Base-by-base conservation (phyloP, 495 filamentous ascomycete genomes). In the Aspergillus egyptiacus region DNA sequence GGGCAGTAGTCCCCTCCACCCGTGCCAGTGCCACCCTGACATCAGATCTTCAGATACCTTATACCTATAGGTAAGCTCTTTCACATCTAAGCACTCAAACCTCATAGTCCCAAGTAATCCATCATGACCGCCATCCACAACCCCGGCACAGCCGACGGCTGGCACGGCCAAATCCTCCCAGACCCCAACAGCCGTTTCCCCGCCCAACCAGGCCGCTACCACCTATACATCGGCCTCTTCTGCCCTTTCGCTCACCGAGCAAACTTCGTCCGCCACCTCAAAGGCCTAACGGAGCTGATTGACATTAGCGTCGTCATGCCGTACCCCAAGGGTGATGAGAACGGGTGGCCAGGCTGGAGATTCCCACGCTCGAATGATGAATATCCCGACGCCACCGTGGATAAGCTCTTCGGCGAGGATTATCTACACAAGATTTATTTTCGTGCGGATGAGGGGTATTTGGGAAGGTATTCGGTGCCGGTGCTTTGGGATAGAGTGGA, bases 241-340 rank as follows among this genome's bases (percentile, higher is more conserved):
- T 80, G 77, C 50, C 78, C 76, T 20, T 81, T 77, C 41, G 87
- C 89, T 1, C 86, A 84, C 46, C 81, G 76, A n/a, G 74, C 51
- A 6, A 73, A 75, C 46, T 61, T 77, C 36, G 51, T 79, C 3
- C 81, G 84, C 38, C 73, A 83, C 33, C 75, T 95, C 38, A 93
- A 93, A 68, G 87, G 88, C 10, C 73, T 95, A 0, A 79, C 86
- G 39, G 70, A 80, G 9, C 72, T 87, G 23, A 78, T 95, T 36
- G 75, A 82, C 14, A 75, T 82, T 48, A 84, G 83, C 2, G 67
- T 77, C n/a, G 83, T 91, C 4, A 84, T 87, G 55, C 84, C 83
- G 70, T 78, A 88, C 56, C 76, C 77, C 51, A 78, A 84, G 73
- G 74, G 67, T 17, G 65, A 73, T 28, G 67, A 72, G 18, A 70